Evolutionary conservation across 164 flowering plant genomes (phyloP).

Genomic region (Piper betle): DNA sequence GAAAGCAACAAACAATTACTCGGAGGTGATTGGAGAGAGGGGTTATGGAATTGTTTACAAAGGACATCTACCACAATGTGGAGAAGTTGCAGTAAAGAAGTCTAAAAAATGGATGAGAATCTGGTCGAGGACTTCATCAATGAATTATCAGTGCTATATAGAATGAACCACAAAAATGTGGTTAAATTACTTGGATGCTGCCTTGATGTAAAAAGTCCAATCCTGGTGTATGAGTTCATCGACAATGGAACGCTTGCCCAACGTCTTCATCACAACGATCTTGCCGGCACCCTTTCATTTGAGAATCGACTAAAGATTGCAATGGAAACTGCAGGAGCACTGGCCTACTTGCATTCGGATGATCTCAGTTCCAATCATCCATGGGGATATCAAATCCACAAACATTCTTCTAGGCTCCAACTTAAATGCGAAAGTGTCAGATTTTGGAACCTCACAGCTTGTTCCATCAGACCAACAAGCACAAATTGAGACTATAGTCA

Average conservation of each 20-base stretch:
- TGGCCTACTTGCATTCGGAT: constrained; percentile 33
- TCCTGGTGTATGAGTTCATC: constrained; percentile 39
- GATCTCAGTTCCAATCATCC: constrained; percentile 30
- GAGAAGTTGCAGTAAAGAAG: constrained; percentile 32
- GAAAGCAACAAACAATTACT: not conserved
- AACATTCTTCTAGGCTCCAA: constrained; percentile 31
- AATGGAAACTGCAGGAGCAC: constrained; percentile 31
- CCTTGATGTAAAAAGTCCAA: constrained; percentile 30
- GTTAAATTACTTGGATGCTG: constrained; percentile 36
- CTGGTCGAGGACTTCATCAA: constrained; percentile 37
- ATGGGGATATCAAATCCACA: constrained; percentile 30
- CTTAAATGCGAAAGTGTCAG: constrained; percentile 30
- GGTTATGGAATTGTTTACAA: constrained; percentile 8
- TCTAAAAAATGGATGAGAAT: constrained; percentile 26
- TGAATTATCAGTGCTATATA: constrained; percentile 31
- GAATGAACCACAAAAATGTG: constrained; percentile 35
- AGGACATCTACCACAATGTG: constrained; percentile 19
- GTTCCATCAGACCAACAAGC: constrained; percentile 17
- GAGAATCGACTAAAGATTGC: constrained; percentile 28
- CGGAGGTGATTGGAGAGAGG: constrained; percentile 1
- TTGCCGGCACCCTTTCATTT: constrained; percentile 17
- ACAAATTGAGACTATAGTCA: constrained; percentile 1
- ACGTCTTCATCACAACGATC: constrained; percentile 16
- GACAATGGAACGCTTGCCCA: constrained; percentile 30
- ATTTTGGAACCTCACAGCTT: constrained; percentile 33